Percentiles rank a stretch among this genome's conserved stretches.
Evolutionary conservation across 1,284 basidiomycete species (phyloP).

Genomic region (Rhodofomes roseus): DNA sequence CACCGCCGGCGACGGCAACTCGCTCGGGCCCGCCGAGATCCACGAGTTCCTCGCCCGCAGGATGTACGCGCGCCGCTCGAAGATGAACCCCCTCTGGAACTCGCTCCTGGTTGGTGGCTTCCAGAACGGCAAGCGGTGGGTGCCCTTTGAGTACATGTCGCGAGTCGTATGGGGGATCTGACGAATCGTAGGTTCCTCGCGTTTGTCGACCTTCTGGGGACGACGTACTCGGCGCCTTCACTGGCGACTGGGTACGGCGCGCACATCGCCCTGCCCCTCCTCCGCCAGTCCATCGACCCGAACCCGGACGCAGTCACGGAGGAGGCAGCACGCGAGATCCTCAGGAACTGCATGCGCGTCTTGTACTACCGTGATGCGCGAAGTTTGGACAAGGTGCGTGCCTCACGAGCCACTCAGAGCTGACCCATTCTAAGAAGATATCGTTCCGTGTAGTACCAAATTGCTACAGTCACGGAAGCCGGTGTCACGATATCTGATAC

Average conservation of each 20-base stretch:
- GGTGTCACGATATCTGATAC: conserved; percentile 85
- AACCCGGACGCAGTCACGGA: conserved; percentile 73
- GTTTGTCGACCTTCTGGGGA: conserved; percentile 96
- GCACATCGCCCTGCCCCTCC: conserved; percentile 90
- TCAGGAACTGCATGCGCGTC: conserved; percentile 90
- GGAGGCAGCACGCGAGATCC: conserved; percentile 75
- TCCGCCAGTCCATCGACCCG: conserved; percentile 89
- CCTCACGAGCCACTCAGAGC: not conserved
- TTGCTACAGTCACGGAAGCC: conserved; percentile 81
- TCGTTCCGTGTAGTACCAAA: conserved; percentile 79
- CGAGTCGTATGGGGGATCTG: not conserved
- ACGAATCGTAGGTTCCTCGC: conserved; percentile 70
- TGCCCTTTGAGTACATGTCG: not conserved
- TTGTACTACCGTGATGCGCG: conserved; percentile 97
- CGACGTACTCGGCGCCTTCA: conserved; percentile 92
- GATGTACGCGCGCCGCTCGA: conserved; percentile 87
- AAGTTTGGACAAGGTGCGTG: conserved; percentile 85
- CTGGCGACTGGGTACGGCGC: conserved; percentile 97
- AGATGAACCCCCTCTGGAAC: conserved; percentile 97
- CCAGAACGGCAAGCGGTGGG: conserved; percentile 74
- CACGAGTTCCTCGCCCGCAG: conserved; percentile 91
- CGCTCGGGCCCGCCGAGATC: conserved; percentile 85
- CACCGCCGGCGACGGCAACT: conserved; percentile 79
- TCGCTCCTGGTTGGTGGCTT: conserved; percentile 91
- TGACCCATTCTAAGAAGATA: not conserved